Evolutionary conservation across 768 basidiomycete genomes (phyloP).

Genomic region (Boletellus ananiceps): DNA sequence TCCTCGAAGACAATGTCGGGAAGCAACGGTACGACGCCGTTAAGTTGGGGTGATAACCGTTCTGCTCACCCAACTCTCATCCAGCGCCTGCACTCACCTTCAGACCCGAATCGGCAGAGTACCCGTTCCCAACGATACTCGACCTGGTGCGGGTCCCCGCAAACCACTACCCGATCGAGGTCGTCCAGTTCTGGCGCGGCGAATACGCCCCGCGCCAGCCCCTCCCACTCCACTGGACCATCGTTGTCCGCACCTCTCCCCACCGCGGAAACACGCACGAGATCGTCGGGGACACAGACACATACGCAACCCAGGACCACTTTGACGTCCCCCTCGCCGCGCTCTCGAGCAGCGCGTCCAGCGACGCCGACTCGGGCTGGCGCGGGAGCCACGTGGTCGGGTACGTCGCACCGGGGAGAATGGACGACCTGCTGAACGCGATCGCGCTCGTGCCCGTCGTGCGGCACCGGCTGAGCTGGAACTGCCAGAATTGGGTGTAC

Average conservation of each 20-base stretch:
- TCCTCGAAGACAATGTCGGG: not conserved
- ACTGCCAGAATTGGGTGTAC: constrained; percentile 29
- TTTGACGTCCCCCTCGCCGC: constrained; percentile 10
- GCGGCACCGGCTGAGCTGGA: constrained; percentile 17
- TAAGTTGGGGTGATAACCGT: too few species aligned
- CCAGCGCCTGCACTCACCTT: not conserved
- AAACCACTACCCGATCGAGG: constrained; percentile 20
- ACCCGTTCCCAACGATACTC: constrained; percentile 11
- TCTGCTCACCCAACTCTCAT: not conserved
- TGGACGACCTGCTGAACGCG: constrained; percentile 8
- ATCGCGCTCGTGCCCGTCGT: constrained; percentile 18
- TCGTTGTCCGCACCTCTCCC: constrained; percentile 21
- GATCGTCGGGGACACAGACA: constrained; percentile 23
- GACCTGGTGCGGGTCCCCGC: constrained; percentile 15
- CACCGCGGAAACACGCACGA: constrained; percentile 22
- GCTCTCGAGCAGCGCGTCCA: too few species aligned
- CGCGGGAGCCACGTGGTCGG: constrained; percentile 23
- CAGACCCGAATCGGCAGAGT: constrained; percentile 7
- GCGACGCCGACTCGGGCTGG: constrained; percentile 12
- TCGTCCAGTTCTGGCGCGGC: constrained; percentile 28
- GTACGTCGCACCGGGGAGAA: constrained; percentile 8
- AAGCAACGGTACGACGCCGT: not conserved
- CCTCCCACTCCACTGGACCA: constrained; percentile 24
- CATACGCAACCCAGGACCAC: constrained; percentile 13
- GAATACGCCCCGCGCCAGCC: constrained; percentile 7